Evolutionary conservation across 2,329 filamentous ascomycete genomes (phyloP), one percentile per base, ranked within the genome.

Genomic region (Exophiala sideris): DNA sequence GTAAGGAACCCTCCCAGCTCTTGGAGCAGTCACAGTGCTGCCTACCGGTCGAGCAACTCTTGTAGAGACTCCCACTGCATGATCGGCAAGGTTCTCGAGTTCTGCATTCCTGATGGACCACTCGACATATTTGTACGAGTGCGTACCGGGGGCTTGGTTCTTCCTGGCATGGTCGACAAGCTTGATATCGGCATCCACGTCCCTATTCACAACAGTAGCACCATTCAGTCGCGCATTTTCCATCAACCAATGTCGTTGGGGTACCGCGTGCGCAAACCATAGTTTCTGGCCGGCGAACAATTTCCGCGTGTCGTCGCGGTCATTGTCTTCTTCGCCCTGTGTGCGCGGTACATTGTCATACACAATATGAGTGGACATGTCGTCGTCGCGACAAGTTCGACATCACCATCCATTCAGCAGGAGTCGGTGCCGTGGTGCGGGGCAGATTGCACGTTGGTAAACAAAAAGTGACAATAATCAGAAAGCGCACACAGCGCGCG

Each of bases 81-180:
- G 73, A 11, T 71, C 59, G 48, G 78, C 72, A 1, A 77, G 69
- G 54, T 79, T 70, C 49, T 78, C 74, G 5, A 84, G 62, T 35
- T 66, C 64, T 7, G 77, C 76, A 11, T 75, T 68, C 14, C 69
- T 66, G 48, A 85, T 68, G 0, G 80, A 84, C 36, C 71, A 64
- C 39, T 83, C 79, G 45, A 87, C 74, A 65, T 79, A 85, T 53
- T 70, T 74, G 64, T 80, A 86, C 1, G 81, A 84, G 58, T 80
- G 74, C 69, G 76, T 77, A 40, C 78, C 76, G 1, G 74, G 66
- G 11, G 78, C 76, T 10, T 59, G 45, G 57, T 79, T 73, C 56
- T 72, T 75, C 57, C 71, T 77, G 36, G 72, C 61, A 64, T 85
- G 81, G 66, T 86, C 83, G 16, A 81, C 79, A 41, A 86, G 76